Conservation (phyloP, 148 eudicot species). For the Fagopyrum homotropicum region DNA sequence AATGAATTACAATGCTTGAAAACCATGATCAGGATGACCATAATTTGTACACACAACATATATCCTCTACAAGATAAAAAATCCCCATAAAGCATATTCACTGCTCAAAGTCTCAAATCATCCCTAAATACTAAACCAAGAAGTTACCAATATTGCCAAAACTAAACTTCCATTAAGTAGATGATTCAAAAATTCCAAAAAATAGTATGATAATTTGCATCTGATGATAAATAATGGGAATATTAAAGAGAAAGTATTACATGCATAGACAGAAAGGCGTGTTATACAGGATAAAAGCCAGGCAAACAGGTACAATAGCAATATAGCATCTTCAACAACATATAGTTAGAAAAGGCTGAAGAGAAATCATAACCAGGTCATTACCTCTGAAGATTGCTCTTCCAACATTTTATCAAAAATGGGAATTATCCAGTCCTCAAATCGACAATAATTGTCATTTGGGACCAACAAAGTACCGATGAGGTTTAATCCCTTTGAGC, state of each 20-base stretch:
- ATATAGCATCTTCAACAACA: background rate
- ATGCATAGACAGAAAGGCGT: background rate
- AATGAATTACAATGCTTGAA: background rate
- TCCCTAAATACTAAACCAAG: background rate
- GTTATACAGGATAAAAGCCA: background rate
- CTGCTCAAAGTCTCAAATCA: too few species aligned
- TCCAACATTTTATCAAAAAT: conserved; percentile 89
- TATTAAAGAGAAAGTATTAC: background rate
- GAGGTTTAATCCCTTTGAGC: conserved; percentile 77
- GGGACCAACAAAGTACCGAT: conserved; percentile 93
- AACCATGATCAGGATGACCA: background rate
- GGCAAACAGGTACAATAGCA: background rate
- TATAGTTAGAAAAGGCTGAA: background rate
- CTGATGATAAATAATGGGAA: background rate
- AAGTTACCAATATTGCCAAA: background rate
- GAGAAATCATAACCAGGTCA: conserved; percentile 4
- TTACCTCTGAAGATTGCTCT: conserved; percentile 71
- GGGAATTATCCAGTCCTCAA: conserved; percentile 96
- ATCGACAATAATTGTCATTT: conserved; percentile 90
- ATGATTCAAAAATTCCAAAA: background rate
- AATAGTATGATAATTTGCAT: background rate
- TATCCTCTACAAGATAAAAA: background rate
- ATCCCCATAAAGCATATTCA: background rate
- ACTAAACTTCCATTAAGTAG: background rate
- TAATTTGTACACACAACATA: background rate